Conservation (phyloP, 495 filamentous ascomycete species). For the Melanomma pulvis-pyrius region DNA sequence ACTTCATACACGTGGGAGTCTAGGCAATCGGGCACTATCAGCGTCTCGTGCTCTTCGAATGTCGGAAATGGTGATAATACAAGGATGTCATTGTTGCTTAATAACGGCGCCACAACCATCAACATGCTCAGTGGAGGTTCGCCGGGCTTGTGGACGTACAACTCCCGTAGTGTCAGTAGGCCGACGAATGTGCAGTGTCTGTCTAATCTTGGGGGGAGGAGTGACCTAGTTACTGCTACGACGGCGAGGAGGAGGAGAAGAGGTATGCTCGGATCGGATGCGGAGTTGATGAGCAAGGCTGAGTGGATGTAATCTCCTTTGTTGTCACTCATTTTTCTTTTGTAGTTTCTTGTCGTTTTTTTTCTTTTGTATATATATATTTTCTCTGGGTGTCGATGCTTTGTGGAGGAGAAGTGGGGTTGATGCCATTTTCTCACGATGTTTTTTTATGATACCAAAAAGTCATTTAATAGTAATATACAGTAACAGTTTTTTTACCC, state of each 20-base stretch:
- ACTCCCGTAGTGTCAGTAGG: slow-evolving; percentile 15
- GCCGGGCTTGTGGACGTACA: slow-evolving; percentile 25
- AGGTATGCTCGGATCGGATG: background rate
- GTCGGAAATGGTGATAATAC: slow-evolving; percentile 27
- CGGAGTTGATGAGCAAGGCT: background rate
- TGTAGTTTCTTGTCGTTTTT: background rate
- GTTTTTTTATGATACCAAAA: too few relatives aligned
- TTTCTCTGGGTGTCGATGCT: background rate
- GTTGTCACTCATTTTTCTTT: background rate
- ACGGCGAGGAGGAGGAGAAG: slow-evolving; percentile 4
- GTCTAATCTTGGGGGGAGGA: background rate
- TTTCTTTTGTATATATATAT: background rate
- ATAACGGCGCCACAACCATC: slow-evolving; percentile 16
- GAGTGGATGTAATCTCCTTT: background rate
- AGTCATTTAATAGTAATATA: too few relatives aligned
- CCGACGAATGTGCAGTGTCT: slow-evolving; percentile 28
- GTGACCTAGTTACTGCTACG: background rate
- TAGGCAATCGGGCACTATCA: slow-evolving; percentile 29
- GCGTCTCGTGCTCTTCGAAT: slow-evolving; percentile 30
- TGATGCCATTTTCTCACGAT: background rate
- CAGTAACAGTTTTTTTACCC: too few relatives aligned
- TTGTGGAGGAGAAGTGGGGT: background rate
- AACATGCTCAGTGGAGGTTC: slow-evolving; percentile 15
- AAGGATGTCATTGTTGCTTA: slow-evolving; percentile 20
- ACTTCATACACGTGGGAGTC: slow-evolving; percentile 24